Evolutionary conservation across 306 rosid species (phyloP).

Genomic region (Fragaria nilgerrensis): DNA sequence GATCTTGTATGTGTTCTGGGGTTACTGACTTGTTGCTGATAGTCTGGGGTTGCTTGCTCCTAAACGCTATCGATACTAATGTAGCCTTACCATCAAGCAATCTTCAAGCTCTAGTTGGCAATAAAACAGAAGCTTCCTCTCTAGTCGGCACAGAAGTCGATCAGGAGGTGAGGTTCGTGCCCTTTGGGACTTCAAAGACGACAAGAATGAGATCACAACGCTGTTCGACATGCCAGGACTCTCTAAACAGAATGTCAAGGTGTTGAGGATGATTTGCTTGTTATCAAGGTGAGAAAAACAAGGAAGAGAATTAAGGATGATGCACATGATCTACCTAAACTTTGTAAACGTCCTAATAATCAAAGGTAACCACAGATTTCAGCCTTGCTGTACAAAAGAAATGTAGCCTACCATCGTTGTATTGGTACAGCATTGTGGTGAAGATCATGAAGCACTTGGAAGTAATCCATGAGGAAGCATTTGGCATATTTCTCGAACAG

Average conservation of each 20-base stretch:
- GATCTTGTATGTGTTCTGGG: not conserved
- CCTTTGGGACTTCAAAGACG: slow-evolving; percentile 77
- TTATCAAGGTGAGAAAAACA: too few relatives aligned
- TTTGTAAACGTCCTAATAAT: too few relatives aligned
- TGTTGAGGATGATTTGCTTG: too few relatives aligned
- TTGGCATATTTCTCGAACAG: not conserved
- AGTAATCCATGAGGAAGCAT: too few relatives aligned
- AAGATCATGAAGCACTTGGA: too few relatives aligned
- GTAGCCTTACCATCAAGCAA: too few relatives aligned
- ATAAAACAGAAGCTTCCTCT: not conserved
- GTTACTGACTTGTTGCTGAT: not conserved
- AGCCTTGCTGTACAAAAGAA: too few relatives aligned
- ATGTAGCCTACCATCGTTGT: too few relatives aligned
- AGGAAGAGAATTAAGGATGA: too few relatives aligned
- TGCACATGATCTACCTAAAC: too few relatives aligned
- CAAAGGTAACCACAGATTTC: too few relatives aligned
- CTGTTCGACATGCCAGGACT: slow-evolving; percentile 90
- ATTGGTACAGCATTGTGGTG: too few relatives aligned
- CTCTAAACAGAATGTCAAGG: slow-evolving; percentile 66
- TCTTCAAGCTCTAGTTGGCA: not conserved
- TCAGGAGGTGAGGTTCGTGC: slow-evolving; percentile 48
- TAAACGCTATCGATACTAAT: not conserved
- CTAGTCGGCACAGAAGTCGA: slow-evolving; percentile 27
- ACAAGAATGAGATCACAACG: slow-evolving; percentile 63
- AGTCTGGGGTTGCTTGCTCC: not conserved